Evolutionary conservation across 306 rosid species (phyloP).

Genomic region (Begonia loranthoides): DNA sequence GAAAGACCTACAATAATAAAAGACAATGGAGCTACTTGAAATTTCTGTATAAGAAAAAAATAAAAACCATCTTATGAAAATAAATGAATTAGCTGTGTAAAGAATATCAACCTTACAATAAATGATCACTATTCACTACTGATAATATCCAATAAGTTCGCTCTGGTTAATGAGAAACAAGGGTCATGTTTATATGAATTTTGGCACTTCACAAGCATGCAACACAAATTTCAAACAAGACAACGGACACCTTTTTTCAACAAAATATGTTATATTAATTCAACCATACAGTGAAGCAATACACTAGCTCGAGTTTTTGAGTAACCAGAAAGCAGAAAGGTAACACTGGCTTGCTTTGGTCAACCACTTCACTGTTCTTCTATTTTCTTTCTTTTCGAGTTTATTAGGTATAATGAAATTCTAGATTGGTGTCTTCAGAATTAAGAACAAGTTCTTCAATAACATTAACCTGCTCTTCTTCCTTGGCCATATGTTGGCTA

Average conservation of each 20-base stretch:
- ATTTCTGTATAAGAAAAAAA: neutral
- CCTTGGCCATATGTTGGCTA: conserved; percentile 99
- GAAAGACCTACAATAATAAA: conserved; percentile 62
- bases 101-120: too few relatives aligned
- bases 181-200: neutral
- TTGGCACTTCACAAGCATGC: too few relatives aligned
- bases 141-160: neutral
- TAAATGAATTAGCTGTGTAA: too few relatives aligned
- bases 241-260: too few relatives aligned
- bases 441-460: neutral
- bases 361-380: too few relatives aligned
- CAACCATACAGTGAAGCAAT: neutral
- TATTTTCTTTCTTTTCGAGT: too few relatives aligned
- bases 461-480: conserved; percentile 84
- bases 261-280: too few relatives aligned
- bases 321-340: too few relatives aligned
- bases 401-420: too few relatives aligned
- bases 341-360: too few relatives aligned
- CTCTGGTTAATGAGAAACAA: neutral
- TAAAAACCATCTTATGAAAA: neutral
- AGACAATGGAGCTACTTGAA: neutral
- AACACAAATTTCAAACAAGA: too few relatives aligned
- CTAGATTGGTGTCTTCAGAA: neutral
- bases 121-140: neutral
- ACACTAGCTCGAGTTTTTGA: too few relatives aligned